Evolutionary conservation across 805 yeast species (phyloP).

Genomic region (Starmerella powellii): DNA sequence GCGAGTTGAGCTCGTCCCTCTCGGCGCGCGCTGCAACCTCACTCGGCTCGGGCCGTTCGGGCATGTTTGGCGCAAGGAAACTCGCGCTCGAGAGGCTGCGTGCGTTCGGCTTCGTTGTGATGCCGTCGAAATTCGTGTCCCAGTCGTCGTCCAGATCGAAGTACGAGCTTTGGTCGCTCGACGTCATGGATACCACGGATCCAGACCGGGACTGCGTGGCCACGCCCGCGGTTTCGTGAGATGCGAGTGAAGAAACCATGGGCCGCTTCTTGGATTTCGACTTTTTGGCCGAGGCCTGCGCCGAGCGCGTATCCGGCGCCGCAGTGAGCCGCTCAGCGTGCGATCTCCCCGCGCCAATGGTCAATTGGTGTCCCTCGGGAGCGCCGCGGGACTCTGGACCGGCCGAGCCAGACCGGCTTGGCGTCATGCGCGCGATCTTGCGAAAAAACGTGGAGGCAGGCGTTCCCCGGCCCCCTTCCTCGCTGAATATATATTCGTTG

Average conservation of each 20-base stretch:
- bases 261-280: constrained; percentile 7
- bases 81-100: constrained; percentile 13
- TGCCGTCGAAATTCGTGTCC: constrained; percentile 59
- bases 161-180: constrained; percentile 30
- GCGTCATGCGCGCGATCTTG: constrained; percentile 25
- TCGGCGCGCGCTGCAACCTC: constrained; percentile 35
- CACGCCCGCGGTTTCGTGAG: background rate
- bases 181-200: constrained; percentile 7
- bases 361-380: constrained; percentile 27
- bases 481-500: constrained; percentile 52
- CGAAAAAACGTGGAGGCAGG: constrained; percentile 42
- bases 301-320: background rate
- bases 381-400: constrained; percentile 11
- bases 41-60: constrained; percentile 17
- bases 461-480: constrained; percentile 56
- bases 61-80: constrained; percentile 2
- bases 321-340: constrained; percentile 34
- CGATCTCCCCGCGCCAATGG: constrained; percentile 46
- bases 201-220: constrained; percentile 2
- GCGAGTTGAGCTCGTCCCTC: constrained; percentile 45
- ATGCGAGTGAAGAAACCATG: background rate
- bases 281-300: constrained; percentile 5
- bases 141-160: constrained; percentile 81
- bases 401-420: constrained; percentile 1
- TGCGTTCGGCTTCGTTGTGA: constrained; percentile 20